Percentiles rank a stretch among this genome's conserved stretches.
Evolutionary conservation across 768 basidiomycete species (phyloP).

Genomic region (Tylopilus plumbeoviolaceoides): DNA sequence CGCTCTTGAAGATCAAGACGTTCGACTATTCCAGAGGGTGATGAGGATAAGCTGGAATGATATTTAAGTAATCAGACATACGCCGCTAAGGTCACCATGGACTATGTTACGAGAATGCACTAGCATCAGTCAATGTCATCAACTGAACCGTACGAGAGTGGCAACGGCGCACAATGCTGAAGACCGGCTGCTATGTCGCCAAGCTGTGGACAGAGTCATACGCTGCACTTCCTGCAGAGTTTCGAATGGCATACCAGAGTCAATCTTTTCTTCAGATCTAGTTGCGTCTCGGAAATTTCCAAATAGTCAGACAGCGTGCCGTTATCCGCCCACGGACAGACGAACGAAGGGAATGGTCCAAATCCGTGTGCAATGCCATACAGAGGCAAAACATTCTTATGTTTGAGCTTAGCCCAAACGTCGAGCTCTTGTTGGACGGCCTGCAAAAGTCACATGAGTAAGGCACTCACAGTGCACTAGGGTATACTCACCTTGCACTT

Average conservation of each 20-base stretch:
- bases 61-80: conserved; percentile 1
- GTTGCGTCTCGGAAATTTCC: conserved; percentile 8
- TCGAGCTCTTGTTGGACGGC: conserved; percentile 25
- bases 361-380: conserved; percentile 26
- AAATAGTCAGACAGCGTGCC: conserved; percentile 31
- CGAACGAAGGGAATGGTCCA: conserved; percentile 27
- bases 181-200: conserved; percentile 22
- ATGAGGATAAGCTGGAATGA: background rate
- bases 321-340: conserved; percentile 33
- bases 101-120: conserved; percentile 24
- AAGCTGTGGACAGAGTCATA: conserved; percentile 15
- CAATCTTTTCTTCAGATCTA: conserved; percentile 17
- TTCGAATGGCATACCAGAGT: conserved; percentile 9
- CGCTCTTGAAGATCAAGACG: conserved; percentile 13
- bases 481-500: conserved; percentile 14
- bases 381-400: conserved; percentile 31
- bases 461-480: background rate
- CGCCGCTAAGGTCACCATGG: conserved; percentile 42
- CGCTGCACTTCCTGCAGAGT: background rate
- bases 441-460: conserved; percentile 12
- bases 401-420: conserved; percentile 28
- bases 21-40: conserved; percentile 12
- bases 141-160: background rate
- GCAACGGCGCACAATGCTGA: conserved; percentile 12
- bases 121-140: conserved; percentile 4